phyloP scores from a whole-genome alignment of 371 early-diverging fungal genomes.

The Mucor piriformis region DNA sequence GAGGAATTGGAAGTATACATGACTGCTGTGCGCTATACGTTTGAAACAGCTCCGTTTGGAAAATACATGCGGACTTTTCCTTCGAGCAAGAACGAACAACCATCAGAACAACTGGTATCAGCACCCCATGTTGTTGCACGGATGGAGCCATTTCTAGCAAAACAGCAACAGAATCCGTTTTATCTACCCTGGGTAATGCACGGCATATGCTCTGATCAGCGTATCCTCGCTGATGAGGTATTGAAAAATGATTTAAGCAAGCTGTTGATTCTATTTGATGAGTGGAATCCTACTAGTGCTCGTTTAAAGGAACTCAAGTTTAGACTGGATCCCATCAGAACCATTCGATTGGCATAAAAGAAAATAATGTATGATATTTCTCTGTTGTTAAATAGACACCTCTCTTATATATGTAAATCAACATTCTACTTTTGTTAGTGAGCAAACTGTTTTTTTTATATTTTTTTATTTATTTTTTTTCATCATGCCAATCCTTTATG shows the following conservation, averaged over 20 bases:
- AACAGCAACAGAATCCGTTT: slow-evolving; percentile 77
- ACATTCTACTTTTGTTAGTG: too few relatives aligned
- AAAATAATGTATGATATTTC: too few relatives aligned
- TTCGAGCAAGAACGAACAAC: background rate
- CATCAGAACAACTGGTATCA: background rate
- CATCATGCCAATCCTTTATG: too few relatives aligned
- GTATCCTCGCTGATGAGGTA: slow-evolving; percentile 54
- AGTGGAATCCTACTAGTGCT: slow-evolving; percentile 81
- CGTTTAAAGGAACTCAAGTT: slow-evolving; percentile 81
- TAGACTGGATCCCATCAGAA: slow-evolving; percentile 76
- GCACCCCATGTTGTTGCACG: background rate
- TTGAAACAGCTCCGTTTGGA: slow-evolving; percentile 46
- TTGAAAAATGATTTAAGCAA: slow-evolving; percentile 64
- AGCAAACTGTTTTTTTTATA: too few relatives aligned
- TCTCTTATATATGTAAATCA: too few relatives aligned
- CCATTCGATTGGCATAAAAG: slow-evolving; percentile 9
- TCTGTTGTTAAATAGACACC: too few relatives aligned
- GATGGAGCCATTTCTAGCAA: slow-evolving; percentile 53
- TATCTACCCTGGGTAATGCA: slow-evolving; percentile 93
- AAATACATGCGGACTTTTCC: slow-evolving; percentile 6
- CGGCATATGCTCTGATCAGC: slow-evolving; percentile 69
- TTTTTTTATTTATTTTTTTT: too few relatives aligned
- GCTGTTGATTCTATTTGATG: slow-evolving; percentile 65
- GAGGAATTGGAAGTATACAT: slow-evolving; percentile 88
- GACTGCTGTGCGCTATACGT: slow-evolving; percentile 51